Evolutionary conservation across 2,329 filamentous ascomycete genomes (phyloP).

Genomic region (Fusarium abutilonis): DNA sequence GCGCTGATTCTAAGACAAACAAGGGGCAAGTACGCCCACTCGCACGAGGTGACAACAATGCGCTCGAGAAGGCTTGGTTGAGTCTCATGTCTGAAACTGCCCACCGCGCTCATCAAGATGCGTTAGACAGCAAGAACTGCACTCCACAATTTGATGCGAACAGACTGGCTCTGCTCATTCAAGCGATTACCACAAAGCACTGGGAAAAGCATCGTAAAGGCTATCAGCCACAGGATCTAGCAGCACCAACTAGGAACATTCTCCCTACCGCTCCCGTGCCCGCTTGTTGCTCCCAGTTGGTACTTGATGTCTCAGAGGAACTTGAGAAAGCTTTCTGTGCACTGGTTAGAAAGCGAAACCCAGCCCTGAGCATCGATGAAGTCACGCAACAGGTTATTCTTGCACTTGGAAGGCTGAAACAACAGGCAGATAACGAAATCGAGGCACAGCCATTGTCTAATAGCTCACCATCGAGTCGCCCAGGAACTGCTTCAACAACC

Average conservation of each 20-base stretch:
- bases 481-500: slow-evolving; percentile 31
- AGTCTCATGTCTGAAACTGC: slow-evolving; percentile 63
- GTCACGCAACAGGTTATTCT: slow-evolving; percentile 60
- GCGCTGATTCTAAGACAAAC: slow-evolving; percentile 60
- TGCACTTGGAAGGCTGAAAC: slow-evolving; percentile 39
- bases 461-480: slow-evolving; percentile 27
- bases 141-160: slow-evolving; percentile 24
- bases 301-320: slow-evolving; percentile 58
- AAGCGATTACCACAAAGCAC: slow-evolving; percentile 58
- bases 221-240: slow-evolving; percentile 47
- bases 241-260: slow-evolving; percentile 43
- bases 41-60: slow-evolving; percentile 79
- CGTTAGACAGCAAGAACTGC: slow-evolving; percentile 31
- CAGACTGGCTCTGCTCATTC: slow-evolving; percentile 50
- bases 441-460: slow-evolving; percentile 29
- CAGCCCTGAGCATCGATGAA: slow-evolving; percentile 54
- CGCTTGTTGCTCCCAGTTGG: slow-evolving; percentile 61
- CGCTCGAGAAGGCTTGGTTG: slow-evolving; percentile 82
- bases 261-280: slow-evolving; percentile 48
- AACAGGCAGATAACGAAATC: slow-evolving; percentile 24
- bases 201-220: slow-evolving; percentile 57
- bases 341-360: slow-evolving; percentile 55
- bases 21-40: slow-evolving; percentile 79
- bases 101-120: slow-evolving; percentile 58
- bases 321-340: slow-evolving; percentile 62